Conservation (phyloP, 306 rosid genomes). For the Betula pendula region DNA sequence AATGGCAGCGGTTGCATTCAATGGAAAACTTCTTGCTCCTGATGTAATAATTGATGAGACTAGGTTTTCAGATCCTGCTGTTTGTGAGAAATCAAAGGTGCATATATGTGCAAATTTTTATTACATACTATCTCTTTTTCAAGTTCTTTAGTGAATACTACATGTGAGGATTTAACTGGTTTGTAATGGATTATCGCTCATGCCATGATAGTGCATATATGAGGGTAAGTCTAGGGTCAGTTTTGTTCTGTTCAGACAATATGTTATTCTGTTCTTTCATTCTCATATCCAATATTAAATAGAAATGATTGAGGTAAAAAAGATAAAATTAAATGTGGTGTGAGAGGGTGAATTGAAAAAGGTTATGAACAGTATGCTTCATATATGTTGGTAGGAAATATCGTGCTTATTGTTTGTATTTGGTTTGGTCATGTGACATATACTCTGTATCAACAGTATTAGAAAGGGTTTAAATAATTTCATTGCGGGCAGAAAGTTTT, state of each 20-base stretch:
- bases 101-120: background rate
- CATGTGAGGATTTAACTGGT: background rate
- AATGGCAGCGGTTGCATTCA: background rate
- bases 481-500: background rate
- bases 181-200: background rate
- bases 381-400: background rate
- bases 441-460: background rate
- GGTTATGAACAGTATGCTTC: background rate
- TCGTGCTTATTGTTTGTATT: background rate
- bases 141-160: background rate
- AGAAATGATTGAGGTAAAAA: background rate
- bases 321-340: no score
- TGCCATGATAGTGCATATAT: background rate
- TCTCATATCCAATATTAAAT: background rate
- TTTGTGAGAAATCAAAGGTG: constrained; percentile 28
- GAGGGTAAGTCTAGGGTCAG: background rate
- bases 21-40: constrained; percentile 13
- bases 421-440: background rate
- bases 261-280: background rate
- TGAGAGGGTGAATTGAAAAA: background rate
- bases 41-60: constrained; percentile 33
- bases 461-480: background rate
- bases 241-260: background rate
- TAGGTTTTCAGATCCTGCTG: constrained; percentile 18
- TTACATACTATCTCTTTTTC: background rate